A percentile compares a stretch with the other conserved stretches of the same genome.
phyloP scores from a whole-genome alignment of 1,284 basidiomycete genomes.

The Cystobasidium slooffiae region DNA sequence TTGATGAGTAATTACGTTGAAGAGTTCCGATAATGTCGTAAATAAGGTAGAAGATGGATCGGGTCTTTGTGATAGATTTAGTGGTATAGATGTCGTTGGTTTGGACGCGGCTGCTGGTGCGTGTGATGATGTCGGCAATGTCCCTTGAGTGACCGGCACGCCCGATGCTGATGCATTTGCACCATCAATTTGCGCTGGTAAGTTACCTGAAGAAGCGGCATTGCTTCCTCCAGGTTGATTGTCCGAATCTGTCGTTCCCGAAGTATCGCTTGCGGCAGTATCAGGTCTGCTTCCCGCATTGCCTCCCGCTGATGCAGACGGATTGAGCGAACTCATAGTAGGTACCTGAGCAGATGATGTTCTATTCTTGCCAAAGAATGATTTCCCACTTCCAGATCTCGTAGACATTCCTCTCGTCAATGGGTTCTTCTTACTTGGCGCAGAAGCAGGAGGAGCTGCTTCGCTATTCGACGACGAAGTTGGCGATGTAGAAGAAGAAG shows the following conservation, averaged over 20 bases:
- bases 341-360: constrained; percentile 10
- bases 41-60: constrained; percentile 67
- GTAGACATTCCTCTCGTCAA: constrained; percentile 39
- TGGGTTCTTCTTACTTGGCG: constrained; percentile 25
- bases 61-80: constrained; percentile 46
- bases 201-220: constrained; percentile 13
- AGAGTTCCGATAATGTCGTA: constrained; percentile 87
- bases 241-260: constrained; percentile 3
- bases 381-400: constrained; percentile 20
- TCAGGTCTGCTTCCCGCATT: background rate
- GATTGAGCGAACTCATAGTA: constrained; percentile 17
- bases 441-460: background rate
- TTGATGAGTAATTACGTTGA: constrained; percentile 70
- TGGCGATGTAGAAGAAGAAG: background rate
- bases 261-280: constrained; percentile 24
- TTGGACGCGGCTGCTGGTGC: constrained; percentile 33
- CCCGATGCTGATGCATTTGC: constrained; percentile 46
- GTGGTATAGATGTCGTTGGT: constrained; percentile 42
- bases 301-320: background rate
- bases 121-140: constrained; percentile 49
- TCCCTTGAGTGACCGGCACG: constrained; percentile 52
- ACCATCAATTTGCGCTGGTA: constrained; percentile 8
- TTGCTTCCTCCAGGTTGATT: constrained; percentile 24
- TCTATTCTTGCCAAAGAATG: constrained; percentile 29
- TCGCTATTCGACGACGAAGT: constrained; percentile 6